Base-by-base conservation (phyloP, 345 rosid species). In the Carallia brachiata region DNA sequence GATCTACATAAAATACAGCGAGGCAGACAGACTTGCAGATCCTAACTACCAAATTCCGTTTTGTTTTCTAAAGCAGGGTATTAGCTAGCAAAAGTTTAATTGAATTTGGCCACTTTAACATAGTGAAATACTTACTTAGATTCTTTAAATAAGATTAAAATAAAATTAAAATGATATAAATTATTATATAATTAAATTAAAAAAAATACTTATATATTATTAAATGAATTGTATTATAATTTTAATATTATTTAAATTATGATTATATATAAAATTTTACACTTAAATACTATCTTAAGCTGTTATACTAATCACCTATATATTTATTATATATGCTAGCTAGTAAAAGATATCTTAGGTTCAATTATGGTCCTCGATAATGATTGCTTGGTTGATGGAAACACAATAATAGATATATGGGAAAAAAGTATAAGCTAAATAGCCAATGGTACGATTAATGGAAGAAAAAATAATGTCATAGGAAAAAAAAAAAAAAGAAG, bases 381-480 rank as follows among this genome's bases (percentile, higher is more conserved):
- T 86, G 82, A 88, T 86, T 80, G 82, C 75, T 77, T 62, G 66
- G 85, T 76, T 75, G 90, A 84, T 82, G 84, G 87, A 82, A 86
- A 81, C 82, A 76, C 75, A 79, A 79, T 78, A 80, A 77, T 78
- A 78, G 73, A 77, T 80, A 60, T 65, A 72, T 68, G 34, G 78
- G 27, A 78, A 78, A 62, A 75, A 76, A 63, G 70, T n/a, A 79
- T 78, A 72, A 70, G 62, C 82, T 80, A 86, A 78, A 86, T 77
- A 82, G 86, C 17, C 70, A 80, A 83, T 81, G 76, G 89, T 83
- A 84, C 85, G 64, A 81, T 79, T 75, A 84, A 90, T 84, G 87
- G 80, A 77, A 74, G 67, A 44, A 44, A 44, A 82, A 84, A 83
- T 81, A 74, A 81, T 82, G 78, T 72, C 71, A 71, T 74, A 62